Evolutionary conservation across 345 rosid genomes (phyloP).

Genomic region (Gossypium turneri): DNA sequence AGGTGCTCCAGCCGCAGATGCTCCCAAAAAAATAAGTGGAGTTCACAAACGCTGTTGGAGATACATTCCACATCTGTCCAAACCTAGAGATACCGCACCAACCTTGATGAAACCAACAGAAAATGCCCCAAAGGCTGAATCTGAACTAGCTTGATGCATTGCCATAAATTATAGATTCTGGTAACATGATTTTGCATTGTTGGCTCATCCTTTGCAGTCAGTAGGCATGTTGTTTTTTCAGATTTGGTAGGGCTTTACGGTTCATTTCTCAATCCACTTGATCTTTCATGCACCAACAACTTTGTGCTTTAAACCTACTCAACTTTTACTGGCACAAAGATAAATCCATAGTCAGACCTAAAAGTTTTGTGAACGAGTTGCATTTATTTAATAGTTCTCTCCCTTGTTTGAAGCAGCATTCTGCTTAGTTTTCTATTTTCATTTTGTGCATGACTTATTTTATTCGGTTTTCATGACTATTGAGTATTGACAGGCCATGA

Average conservation of each 20-base stretch:
- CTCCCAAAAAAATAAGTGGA: constrained; percentile 93
- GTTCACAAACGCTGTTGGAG: constrained; percentile 96
- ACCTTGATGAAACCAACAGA: constrained; percentile 31
- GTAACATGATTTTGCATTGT: constrained; percentile 8
- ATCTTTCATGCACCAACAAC: constrained; percentile 7
- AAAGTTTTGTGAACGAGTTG: not conserved
- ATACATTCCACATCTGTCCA: constrained; percentile 58
- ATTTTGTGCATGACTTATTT: not conserved
- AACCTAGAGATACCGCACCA: constrained; percentile 25
- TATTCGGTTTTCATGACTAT: not conserved
- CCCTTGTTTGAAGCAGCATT: not conserved
- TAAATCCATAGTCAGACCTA: not conserved
- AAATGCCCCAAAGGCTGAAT: constrained; percentile 34
- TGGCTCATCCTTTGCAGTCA: not conserved
- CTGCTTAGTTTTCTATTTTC: not conserved
- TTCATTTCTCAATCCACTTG: not conserved
- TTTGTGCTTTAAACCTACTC: not conserved
- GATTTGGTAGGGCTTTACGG: not conserved
- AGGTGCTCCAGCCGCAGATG: constrained; percentile 70
- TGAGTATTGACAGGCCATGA: not conserved
- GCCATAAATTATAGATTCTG: not conserved
- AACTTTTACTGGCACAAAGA: not conserved
- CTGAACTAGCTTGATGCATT: constrained; percentile 50
- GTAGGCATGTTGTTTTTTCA: not conserved
- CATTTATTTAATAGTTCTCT: not conserved